phyloP scores from a whole-genome alignment of 805 yeast species.

The Lipomyces orientalis region DNA sequence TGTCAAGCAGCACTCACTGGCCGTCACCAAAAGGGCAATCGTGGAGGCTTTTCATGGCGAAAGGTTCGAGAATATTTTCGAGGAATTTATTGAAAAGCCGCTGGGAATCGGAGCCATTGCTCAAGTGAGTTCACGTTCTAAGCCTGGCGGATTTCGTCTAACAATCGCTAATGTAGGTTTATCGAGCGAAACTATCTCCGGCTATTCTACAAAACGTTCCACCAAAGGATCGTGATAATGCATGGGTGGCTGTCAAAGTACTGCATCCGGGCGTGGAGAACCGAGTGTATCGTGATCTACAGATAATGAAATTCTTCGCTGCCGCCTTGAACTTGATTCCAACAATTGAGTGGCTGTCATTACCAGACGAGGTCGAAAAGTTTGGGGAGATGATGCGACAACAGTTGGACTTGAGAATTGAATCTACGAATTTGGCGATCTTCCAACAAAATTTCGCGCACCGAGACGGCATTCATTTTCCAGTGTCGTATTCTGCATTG shows the following conservation, averaged over 20 bases:
- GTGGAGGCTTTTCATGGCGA: slow-evolving; percentile 62
- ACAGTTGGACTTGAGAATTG: slow-evolving; percentile 89
- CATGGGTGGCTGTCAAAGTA: slow-evolving; percentile 84
- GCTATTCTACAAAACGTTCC: slow-evolving; percentile 32
- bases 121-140: slow-evolving; percentile 50
- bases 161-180: slow-evolving; percentile 55
- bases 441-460: slow-evolving; percentile 72
- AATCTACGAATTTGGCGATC: slow-evolving; percentile 75
- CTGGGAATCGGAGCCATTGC: slow-evolving; percentile 99
- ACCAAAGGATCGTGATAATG: slow-evolving; percentile 30
- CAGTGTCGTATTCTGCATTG: slow-evolving; percentile 65
- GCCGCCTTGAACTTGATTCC: slow-evolving; percentile 71
- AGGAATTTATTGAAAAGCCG: slow-evolving; percentile 74
- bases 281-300: slow-evolving; percentile 77
- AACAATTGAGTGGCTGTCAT: slow-evolving; percentile 95
- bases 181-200: slow-evolving; percentile 66
- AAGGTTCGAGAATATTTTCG: slow-evolving; percentile 74
- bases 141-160: not conserved
- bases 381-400: slow-evolving; percentile 83
- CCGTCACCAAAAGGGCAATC: slow-evolving; percentile 63
- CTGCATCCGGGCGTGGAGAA: slow-evolving; percentile 84
- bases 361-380: slow-evolving; percentile 92
- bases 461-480: slow-evolving; percentile 72
- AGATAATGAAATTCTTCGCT: slow-evolving; percentile 85
- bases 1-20: slow-evolving; percentile 73